Evolutionary conservation across 2,329 filamentous ascomycete genomes (phyloP).

Genomic region (Falciphora oryzae): DNA sequence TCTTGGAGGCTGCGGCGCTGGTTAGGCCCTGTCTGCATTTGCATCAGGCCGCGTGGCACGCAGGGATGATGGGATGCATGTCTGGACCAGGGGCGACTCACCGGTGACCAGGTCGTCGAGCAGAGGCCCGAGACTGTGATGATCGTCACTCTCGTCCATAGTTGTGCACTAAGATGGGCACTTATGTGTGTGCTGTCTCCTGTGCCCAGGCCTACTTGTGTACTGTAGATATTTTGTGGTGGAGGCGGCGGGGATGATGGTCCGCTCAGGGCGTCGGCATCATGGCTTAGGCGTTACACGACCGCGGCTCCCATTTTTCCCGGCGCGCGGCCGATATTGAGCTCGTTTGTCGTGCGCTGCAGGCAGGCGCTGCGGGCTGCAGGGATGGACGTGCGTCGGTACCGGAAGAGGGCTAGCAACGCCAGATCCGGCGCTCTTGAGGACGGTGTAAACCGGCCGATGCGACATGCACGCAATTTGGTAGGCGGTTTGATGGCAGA

Average conservation of each 20-base stretch:
- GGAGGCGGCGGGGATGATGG: too few species aligned
- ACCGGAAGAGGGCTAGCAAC: background rate
- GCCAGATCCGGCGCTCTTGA: background rate
- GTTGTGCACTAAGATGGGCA: background rate
- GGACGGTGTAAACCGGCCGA: background rate
- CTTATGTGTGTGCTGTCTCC: background rate
- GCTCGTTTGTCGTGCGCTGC: background rate
- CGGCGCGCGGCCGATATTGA: background rate
- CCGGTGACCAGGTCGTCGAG: conserved; percentile 3
- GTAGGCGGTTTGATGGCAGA: background rate
- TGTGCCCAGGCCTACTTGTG: too few species aligned
- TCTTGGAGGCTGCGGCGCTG: conserved; percentile 43
- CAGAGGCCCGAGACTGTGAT: background rate
- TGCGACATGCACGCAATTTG: background rate
- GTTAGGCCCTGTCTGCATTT: background rate
- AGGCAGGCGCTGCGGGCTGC: background rate
- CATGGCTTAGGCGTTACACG: background rate
- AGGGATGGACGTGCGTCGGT: background rate
- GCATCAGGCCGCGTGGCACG: too few species aligned
- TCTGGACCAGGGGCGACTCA: background rate
- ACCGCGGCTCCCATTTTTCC: background rate
- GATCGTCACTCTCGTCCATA: background rate
- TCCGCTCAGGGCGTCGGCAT: background rate
- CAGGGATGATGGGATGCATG: background rate
- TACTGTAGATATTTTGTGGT: background rate